Percentiles rank a stretch among this genome's conserved stretches.
phyloP scores from a whole-genome alignment of 1,284 basidiomycete species.

The Phenoliferia sp. region DNA sequence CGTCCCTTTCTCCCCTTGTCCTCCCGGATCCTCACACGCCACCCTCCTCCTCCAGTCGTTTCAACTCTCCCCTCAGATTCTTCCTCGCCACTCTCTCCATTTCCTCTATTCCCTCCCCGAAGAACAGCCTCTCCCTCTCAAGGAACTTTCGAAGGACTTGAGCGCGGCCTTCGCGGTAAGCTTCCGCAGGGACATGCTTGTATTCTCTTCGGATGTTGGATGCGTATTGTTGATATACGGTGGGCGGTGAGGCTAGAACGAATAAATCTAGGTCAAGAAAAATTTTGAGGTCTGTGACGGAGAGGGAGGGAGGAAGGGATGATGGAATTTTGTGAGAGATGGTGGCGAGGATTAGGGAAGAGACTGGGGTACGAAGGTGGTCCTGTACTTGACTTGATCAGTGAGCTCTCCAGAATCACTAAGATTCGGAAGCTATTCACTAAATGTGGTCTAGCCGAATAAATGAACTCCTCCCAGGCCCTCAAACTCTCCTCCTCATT shows the following conservation, averaged over 20 bases:
- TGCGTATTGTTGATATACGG: neutral
- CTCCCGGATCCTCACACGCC: no score
- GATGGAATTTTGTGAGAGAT: neutral
- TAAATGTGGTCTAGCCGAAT: neutral
- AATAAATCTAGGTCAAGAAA: neutral
- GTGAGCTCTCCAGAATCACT: neutral
- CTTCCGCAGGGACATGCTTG: neutral
- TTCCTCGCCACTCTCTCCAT: neutral
- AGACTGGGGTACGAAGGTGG: neutral
- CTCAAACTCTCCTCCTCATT: constrained; percentile 1
- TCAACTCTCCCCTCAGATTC: neutral
- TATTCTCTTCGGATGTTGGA: neutral
- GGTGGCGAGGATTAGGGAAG: neutral
- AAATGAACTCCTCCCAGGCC: neutral
- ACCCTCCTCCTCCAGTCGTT: no score
- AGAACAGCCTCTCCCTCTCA: neutral
- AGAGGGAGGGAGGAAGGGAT: neutral
- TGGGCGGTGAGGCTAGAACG: neutral
- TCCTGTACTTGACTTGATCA: neutral
- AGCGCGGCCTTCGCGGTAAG: neutral
- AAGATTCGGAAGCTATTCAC: neutral
- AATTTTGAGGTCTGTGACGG: neutral
- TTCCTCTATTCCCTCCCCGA: neutral
- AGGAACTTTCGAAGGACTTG: neutral
- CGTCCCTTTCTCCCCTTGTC: no score